phyloP scores from a whole-genome alignment of 1,284 basidiomycete species.

The Ceratobasidium sp. region DNA sequence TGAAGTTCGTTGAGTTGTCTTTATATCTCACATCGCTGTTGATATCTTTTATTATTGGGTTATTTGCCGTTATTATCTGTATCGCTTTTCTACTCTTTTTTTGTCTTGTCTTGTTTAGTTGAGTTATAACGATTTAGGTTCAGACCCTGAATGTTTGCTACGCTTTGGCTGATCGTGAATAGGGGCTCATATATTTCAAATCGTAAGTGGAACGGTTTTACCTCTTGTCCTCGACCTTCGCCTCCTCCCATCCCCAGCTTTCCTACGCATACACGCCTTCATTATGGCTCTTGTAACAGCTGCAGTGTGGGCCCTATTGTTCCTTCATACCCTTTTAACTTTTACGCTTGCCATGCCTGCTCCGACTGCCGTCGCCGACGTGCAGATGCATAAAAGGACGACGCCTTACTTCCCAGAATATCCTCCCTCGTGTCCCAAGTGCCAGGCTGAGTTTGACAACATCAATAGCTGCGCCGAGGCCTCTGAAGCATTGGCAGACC shows the following conservation, averaged over 20 bases:
- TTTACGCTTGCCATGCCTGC: slow-evolving; percentile 19
- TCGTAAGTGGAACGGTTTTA: not conserved
- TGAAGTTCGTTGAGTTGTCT: not conserved
- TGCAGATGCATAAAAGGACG: slow-evolving; percentile 44
- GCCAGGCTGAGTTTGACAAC: slow-evolving; percentile 65
- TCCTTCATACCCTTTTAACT: not conserved
- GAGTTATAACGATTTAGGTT: not conserved
- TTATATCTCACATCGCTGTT: slow-evolving; percentile 5
- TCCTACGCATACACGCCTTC: not conserved
- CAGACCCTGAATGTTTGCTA: slow-evolving; percentile 1
- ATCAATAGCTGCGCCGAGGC: slow-evolving; percentile 72
- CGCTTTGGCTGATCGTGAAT: slow-evolving; percentile 21
- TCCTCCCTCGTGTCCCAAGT: slow-evolving; percentile 70
- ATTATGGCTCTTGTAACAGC: not conserved
- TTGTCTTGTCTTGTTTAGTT: slow-evolving; percentile 4
- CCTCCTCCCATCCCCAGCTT: not conserved
- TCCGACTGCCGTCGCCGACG: not conserved
- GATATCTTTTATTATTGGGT: slow-evolving; percentile 11
- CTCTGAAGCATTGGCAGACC: slow-evolving; percentile 71
- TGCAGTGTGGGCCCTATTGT: not conserved
- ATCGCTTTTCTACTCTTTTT: slow-evolving; percentile 7
- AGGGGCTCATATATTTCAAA: slow-evolving; percentile 36
- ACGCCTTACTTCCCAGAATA: slow-evolving; percentile 66
- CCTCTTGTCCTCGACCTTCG: slow-evolving; percentile 1
- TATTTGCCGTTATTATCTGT: slow-evolving; percentile 18